phyloP scores from a whole-genome alignment of 805 yeast genomes.

The Yamadazyma laniorum region DNA sequence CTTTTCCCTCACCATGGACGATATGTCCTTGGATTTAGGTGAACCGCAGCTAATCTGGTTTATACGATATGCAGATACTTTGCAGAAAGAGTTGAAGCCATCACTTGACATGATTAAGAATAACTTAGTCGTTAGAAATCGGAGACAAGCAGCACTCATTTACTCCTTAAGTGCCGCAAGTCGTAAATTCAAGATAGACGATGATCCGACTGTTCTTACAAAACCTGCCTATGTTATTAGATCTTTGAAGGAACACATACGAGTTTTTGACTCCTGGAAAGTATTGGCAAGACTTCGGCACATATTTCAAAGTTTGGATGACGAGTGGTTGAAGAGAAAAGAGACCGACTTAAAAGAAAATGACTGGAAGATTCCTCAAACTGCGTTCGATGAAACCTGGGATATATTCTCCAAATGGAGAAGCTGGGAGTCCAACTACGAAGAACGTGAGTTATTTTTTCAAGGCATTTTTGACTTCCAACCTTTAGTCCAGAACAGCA shows the following conservation, averaged over 20 bases:
- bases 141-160: conserved; percentile 34
- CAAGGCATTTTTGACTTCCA: conserved; percentile 12
- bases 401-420: conserved; percentile 76
- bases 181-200: conserved; percentile 49
- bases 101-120: conserved; percentile 18
- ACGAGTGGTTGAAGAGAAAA: conserved; percentile 42
- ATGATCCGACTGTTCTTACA: conserved; percentile 88
- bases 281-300: conserved; percentile 77
- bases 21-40: conserved; percentile 18
- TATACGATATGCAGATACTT: conserved; percentile 15
- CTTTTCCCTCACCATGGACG: conserved; percentile 21
- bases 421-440: conserved; percentile 75
- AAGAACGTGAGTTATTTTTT: conserved; percentile 20
- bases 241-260: conserved; percentile 66
- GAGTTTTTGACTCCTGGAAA: conserved; percentile 87
- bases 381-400: conserved; percentile 56
- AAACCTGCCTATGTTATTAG: conserved; percentile 82
- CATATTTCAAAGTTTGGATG: conserved; percentile 58
- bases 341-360: conserved; percentile 28
- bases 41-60: conserved; percentile 23
- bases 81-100: conserved; percentile 14
- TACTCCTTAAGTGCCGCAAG: conserved; percentile 43
- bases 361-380: conserved; percentile 45
- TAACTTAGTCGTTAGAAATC: conserved; percentile 13
- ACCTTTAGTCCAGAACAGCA: conserved; percentile 9